Evolutionary conservation across 352 stramenopile species (phyloP).

Genomic region (Phytophthora vignae): DNA sequence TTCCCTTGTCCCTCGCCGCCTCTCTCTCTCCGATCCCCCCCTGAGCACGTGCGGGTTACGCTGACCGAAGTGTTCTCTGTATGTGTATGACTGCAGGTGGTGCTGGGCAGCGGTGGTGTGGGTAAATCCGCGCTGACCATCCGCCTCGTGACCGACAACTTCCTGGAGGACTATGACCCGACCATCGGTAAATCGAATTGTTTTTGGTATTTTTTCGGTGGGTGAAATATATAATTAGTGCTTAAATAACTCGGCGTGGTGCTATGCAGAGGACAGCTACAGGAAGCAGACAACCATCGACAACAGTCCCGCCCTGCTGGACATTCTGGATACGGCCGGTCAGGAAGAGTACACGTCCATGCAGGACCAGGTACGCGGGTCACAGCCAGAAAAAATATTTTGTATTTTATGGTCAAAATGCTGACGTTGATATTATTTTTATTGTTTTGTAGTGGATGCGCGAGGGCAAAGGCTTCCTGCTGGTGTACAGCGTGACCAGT

Average conservation of each 20-base stretch:
- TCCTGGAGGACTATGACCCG: conserved; percentile 94
- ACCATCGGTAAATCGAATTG: conserved; percentile 66
- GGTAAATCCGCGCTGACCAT: conserved; percentile 94
- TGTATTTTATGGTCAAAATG: not conserved
- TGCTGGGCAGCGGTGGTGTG: conserved; percentile 91
- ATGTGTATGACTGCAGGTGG: conserved; percentile 54
- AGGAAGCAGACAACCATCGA: conserved; percentile 91
- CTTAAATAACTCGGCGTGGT: no score
- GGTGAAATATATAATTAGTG: not conserved
- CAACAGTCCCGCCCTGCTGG: conserved; percentile 79
- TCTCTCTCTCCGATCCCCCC: conserved; percentile 1
- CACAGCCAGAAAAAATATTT: not conserved
- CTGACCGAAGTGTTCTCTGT: not conserved
- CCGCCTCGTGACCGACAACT: conserved; percentile 93
- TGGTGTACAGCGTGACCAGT: conserved; percentile 92
- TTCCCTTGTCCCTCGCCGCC: not conserved
- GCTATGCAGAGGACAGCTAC: conserved; percentile 90
- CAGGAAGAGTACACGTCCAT: conserved; percentile 94
- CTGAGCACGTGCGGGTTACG: conserved; percentile 2
- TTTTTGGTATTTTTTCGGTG: not conserved
- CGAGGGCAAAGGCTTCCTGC: conserved; percentile 91
- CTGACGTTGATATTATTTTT: not conserved
- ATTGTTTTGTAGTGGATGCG: conserved; percentile 83
- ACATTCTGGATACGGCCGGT: conserved; percentile 93
- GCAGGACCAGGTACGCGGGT: conserved; percentile 79